phyloP scores from a whole-genome alignment of 306 rosid genomes.

The Castanea crenata region DNA sequence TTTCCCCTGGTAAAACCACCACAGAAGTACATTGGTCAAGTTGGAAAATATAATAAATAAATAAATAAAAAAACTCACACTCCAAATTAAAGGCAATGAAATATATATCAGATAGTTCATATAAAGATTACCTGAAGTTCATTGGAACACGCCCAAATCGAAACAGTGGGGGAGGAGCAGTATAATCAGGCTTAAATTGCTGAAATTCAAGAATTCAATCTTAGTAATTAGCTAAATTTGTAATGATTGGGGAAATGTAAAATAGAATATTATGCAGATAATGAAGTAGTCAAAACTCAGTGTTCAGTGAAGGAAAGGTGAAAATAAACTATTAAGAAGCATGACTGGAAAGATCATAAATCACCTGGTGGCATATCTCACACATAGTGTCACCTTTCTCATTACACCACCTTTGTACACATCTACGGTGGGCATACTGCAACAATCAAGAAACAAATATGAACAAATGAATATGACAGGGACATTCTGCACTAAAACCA shows the following conservation, averaged over 20 bases:
- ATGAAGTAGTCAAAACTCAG: not conserved
- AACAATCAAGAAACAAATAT: slow-evolving; percentile 22
- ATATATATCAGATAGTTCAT: not conserved
- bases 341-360: slow-evolving; percentile 3
- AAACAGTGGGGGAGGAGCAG: slow-evolving; percentile 89
- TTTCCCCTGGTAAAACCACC: slow-evolving; percentile 65
- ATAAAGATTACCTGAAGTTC: slow-evolving; percentile 75
- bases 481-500: not conserved
- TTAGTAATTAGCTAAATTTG: not conserved
- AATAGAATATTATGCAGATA: not conserved
- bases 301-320: not conserved
- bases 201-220: slow-evolving; percentile 26
- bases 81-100: not conserved
- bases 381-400: slow-evolving; percentile 92
- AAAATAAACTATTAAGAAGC: slow-evolving; percentile 4
- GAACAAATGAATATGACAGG: not conserved
- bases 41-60: not conserved
- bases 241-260: not conserved
- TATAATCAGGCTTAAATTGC: slow-evolving; percentile 87
- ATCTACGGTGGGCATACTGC: slow-evolving; percentile 95
- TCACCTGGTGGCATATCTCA: slow-evolving; percentile 97
- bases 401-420: slow-evolving; percentile 93
- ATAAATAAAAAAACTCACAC: not conserved
- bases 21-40: slow-evolving; percentile 6
- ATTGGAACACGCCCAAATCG: slow-evolving; percentile 86